Evolutionary conservation across 768 basidiomycete genomes (phyloP).

Genomic region (Phaffia tasmanica): DNA sequence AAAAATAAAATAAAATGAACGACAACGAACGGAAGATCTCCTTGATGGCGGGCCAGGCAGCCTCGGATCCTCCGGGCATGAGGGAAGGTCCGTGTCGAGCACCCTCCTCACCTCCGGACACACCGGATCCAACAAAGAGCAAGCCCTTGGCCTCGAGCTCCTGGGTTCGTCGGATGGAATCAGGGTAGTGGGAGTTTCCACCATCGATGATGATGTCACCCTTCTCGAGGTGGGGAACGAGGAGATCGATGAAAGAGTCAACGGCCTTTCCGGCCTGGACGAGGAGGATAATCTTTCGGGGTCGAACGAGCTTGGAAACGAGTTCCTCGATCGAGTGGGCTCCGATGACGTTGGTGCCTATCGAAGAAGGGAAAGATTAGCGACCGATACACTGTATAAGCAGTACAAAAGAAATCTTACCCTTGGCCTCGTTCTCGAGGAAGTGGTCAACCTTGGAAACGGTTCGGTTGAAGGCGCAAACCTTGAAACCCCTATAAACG

Average conservation of each 20-base stretch:
- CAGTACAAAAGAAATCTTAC: constrained; percentile 43
- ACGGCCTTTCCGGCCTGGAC: constrained; percentile 97
- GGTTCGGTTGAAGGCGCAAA: constrained; percentile 95
- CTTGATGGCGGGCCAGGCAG: constrained; percentile 94
- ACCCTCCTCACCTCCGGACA: constrained; percentile 98
- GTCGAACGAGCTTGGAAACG: constrained; percentile 77
- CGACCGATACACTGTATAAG: constrained; percentile 26
- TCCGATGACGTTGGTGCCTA: constrained; percentile 90
- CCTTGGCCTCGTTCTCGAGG: constrained; percentile 95
- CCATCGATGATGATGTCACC: constrained; percentile 99
- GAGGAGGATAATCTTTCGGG: constrained; percentile 91
- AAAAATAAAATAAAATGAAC: not conserved
- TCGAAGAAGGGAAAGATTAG: constrained; percentile 24
- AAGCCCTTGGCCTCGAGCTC: constrained; percentile 91
- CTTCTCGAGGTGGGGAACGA: constrained; percentile 75
- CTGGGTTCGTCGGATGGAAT: constrained; percentile 84
- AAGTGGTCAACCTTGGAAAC: constrained; percentile 91
- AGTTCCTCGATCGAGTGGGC: constrained; percentile 91
- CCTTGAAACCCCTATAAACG: constrained; percentile 59
- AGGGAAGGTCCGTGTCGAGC: constrained; percentile 93
- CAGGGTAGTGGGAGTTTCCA: constrained; percentile 98
- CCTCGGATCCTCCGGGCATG: constrained; percentile 93
- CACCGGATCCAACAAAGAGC: constrained; percentile 95
- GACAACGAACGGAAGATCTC: constrained; percentile 63
- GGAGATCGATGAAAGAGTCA: constrained; percentile 84